Base-by-base conservation (phyloP, 192 early-diverging fungal species). In the Dispira simplex region DNA sequence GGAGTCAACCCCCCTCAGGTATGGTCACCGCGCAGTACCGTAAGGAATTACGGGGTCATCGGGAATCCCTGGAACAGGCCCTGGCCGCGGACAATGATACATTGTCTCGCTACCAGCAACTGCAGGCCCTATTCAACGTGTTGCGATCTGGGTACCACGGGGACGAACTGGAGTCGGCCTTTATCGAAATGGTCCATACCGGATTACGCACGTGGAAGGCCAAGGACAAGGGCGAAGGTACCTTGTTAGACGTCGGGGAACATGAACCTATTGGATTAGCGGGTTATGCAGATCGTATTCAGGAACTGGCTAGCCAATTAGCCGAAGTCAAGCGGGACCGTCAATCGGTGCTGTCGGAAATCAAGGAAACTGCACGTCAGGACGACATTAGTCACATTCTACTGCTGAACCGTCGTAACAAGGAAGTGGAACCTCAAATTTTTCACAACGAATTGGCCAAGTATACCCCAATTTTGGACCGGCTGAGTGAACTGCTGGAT, bases 381-480 rank as follows among this genome's bases (percentile, higher is more conserved):
- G 95, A 98, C 73, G 93, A 98, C 64, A 97, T 97, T 49, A 88
- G 86, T 23, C 80, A 81, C 21, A 58, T 89, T 11, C 65, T 94
- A 52, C 77, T 92, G 21, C 60, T 90, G 9, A 89, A 94, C 76
- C 81, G 79, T 48, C 82, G 80, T 62, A 66, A 69, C 18, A 85
- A 90, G 64, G 85, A 88, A 63, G 81, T 89, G 46, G 93, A 97
- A 71, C 75, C 72, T 11, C 85, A 92, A 60, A 71, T 98, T 25
- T 97, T 98, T 82, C 80, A 85, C 10, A 79, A 82, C 56, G 93
- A 98, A 73, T 76, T 98, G 46, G 85, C 86, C 67, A 98, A 98
- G 71, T 98, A 87, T 69, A 79, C 88, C 28, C 85, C 83, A 20
- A 77, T 90, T 64, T 81, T 86, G 52, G 80, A 86, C 54, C 77